Base-by-base conservation (phyloP, 495 filamentous ascomycete species). In the Jackrogersella multiformis region DNA sequence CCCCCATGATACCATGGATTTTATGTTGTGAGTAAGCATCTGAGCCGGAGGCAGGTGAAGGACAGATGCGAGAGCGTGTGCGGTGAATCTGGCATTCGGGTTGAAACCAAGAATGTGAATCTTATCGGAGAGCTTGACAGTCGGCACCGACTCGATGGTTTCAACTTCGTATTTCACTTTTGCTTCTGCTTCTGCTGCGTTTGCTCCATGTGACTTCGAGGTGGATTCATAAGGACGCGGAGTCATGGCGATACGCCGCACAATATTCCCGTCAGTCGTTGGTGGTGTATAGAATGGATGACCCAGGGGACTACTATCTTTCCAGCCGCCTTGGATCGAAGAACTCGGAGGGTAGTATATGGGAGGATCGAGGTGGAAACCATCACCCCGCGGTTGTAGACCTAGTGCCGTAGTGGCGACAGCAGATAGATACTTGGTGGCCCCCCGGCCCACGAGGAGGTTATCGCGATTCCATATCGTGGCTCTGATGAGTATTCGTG, bases 91-190 rank as follows among this genome's bases (percentile, higher is more conserved):
- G 13, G 86, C 87, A 2, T 79, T 65, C 21, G 74, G 64, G 21
- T 81, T 79, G 36, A 77, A 72, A 0, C 87, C 87, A 54, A 89
- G 66, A 15, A 89, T 76, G 59, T 87, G 75, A 2, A 89, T 79
- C 38, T 76, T 72, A 7, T 80, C 74, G 1, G 78, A 74, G 2
- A 66, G 55, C 10, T 20, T 13, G 1, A 59, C 41, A 13, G 42
- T 15, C 8, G 46, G 61, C 8, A 64, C 24, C 1, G 10, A 10
- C 18, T 18, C 39, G 8, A 3, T 0, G 13, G 42, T 0, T 15
- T 55, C 46, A 10, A 9, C 1, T 18, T 39, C 6, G 13, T n/a
- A 6, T 32, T n/a, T 35, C 15, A 21, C 49, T 36, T 44, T 18
- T 21, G n/a, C 26, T 26, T 28, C 53, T 2, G n/a, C 49, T 36